Conservation (phyloP, 2,329 filamentous ascomycete species). For the Geosmithia morbida region DNA sequence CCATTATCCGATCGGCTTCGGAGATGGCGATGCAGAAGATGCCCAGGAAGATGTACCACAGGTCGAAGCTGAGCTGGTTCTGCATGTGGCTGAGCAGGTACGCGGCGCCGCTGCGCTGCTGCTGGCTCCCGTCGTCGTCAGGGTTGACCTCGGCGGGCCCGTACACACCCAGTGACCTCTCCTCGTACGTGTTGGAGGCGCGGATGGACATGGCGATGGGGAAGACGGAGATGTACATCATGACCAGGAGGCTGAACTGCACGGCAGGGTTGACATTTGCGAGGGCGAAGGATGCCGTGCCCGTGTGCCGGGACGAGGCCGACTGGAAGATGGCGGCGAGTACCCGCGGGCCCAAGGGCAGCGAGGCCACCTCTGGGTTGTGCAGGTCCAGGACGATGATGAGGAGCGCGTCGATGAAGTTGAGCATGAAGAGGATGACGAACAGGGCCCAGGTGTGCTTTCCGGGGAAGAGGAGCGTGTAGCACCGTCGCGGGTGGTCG, state of each 20-base stretch:
- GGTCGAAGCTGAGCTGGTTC: constrained; percentile 23
- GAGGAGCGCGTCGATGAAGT: constrained; percentile 38
- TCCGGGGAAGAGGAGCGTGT: constrained; percentile 46
- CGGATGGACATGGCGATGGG: constrained; percentile 48
- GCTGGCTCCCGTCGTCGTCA: constrained; percentile 10
- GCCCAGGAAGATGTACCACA: constrained; percentile 25
- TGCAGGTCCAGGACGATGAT: constrained; percentile 36
- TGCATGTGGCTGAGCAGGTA: constrained; percentile 19
- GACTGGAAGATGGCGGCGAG: constrained; percentile 46
- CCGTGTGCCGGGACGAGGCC: constrained; percentile 29
- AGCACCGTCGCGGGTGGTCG: constrained; percentile 47
- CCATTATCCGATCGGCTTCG: constrained; percentile 3
- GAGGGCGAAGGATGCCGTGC: constrained; percentile 33
- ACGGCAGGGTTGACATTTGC: constrained; percentile 35
- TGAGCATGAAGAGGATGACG: constrained; percentile 32
- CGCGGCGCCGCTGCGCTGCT: constrained; percentile 5
- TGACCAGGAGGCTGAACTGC: constrained; percentile 43
- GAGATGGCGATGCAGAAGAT: constrained; percentile 19
- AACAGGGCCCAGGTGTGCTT: constrained; percentile 44
- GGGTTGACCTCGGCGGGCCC: constrained; percentile 12
- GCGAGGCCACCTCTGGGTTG: constrained; percentile 30
- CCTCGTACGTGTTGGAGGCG: constrained; percentile 46
- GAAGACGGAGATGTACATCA: constrained; percentile 53
- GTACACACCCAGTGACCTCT: constrained; percentile 45
- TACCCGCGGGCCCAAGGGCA: constrained; percentile 30